Percentiles rank a stretch among this genome's conserved stretches.
These are phyloP conservation scores for Cordyceps tenuipes DNA, from an alignment of 2,329 filamentous ascomycete genomes.

Conservation along the genomic window DNA sequence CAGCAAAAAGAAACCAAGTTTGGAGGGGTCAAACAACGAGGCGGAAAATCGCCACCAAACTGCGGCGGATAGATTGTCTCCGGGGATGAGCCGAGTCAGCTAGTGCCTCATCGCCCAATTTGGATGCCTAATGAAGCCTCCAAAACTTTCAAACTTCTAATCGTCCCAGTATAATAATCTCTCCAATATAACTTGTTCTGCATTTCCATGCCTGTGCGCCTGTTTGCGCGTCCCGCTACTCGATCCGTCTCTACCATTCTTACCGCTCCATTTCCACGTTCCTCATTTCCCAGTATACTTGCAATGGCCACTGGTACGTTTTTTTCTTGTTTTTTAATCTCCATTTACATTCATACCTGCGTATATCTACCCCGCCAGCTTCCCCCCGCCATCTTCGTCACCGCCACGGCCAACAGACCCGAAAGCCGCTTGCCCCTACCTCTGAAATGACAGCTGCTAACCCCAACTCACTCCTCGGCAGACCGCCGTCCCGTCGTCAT, in stretches of 20 bases:
- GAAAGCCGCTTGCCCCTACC: too few species aligned
- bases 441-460: background rate
- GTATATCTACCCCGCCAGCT: background rate
- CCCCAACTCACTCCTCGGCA: background rate
- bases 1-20: background rate
- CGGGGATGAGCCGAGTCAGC: conserved; percentile 9
- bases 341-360: too few species aligned
- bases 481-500: conserved; percentile 63
- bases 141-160: background rate
- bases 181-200: background rate
- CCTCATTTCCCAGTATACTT: background rate
- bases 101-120: background rate
- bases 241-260: background rate
- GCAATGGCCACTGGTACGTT: conserved; percentile 7
- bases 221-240: background rate
- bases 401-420: background rate
- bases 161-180: background rate
- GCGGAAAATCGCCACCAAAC: background rate
- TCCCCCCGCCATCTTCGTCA: conserved; percentile 1
- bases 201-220: conserved; percentile 9
- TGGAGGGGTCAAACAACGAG: background rate
- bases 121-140: background rate
- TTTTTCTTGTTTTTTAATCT: background rate
- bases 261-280: background rate
- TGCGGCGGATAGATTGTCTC: background rate